These are phyloP conservation scores for Canavalia gladiata DNA, from an alignment of 306 rosid genomes.

Conservation along the genomic window DNA sequence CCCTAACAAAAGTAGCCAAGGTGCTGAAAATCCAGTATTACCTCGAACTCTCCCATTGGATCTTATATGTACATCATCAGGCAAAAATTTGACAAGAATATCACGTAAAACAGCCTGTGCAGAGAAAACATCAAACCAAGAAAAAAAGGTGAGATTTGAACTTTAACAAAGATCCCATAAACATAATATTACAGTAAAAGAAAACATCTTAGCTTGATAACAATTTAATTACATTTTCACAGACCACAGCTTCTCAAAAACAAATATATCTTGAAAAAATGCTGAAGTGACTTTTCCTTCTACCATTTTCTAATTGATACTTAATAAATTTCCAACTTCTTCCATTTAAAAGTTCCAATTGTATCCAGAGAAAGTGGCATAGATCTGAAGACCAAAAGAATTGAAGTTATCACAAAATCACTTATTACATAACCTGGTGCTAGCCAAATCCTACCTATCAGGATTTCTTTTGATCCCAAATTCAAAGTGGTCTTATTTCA, in stretches of 20 bases:
- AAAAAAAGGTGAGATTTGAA: conserved; percentile 34
- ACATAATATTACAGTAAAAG: conserved; percentile 9
- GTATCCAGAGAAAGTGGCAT: background rate
- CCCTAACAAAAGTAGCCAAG: background rate
- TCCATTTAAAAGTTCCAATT: conserved; percentile 2
- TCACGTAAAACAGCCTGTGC: conserved; percentile 92
- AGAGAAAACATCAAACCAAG: conserved; percentile 31
- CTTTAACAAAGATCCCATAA: background rate
- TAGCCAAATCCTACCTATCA: conserved; percentile 8
- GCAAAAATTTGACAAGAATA: conserved; percentile 79
- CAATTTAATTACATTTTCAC: conserved; percentile 39
- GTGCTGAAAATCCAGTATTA: conserved; percentile 48
- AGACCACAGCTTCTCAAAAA: background rate
- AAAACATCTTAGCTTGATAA: conserved; percentile 4
- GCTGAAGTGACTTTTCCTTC: background rate
- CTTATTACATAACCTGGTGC: background rate
- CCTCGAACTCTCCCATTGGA: conserved; percentile 95
- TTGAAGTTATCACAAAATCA: conserved; percentile 34
- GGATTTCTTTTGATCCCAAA: background rate
- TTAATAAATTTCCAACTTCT: background rate
- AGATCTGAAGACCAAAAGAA: background rate
- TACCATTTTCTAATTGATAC: conserved; percentile 6
- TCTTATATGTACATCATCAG: conserved; percentile 81
- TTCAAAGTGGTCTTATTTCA: background rate
- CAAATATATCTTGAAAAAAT: conserved; percentile 18